phyloP scores from a whole-genome alignment of 2,329 filamentous ascomycete species.

The Xylaria hypoxylon region DNA sequence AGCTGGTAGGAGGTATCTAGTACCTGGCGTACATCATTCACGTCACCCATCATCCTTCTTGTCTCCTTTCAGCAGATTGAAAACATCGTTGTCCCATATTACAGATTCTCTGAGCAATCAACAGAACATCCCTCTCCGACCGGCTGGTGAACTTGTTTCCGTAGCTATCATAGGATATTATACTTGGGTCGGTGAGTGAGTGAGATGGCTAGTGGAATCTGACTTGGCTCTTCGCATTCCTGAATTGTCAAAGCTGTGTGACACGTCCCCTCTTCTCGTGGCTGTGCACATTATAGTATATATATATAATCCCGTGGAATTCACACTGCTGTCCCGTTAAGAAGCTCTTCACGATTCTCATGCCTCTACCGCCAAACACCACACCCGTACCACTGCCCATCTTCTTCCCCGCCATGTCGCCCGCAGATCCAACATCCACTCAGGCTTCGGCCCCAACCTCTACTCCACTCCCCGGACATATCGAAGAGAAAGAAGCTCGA shows the following conservation, averaged over 20 bases:
- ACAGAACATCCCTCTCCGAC: too few relatives aligned
- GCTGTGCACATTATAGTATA: neutral
- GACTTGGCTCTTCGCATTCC: neutral
- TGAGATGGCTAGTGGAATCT: neutral
- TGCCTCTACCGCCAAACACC: slow-evolving; percentile 50
- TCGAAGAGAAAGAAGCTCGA: slow-evolving; percentile 11
- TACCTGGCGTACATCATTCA: too few relatives aligned
- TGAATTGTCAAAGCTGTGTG: neutral
- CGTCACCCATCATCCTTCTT: too few relatives aligned
- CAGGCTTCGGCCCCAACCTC: slow-evolving; percentile 38
- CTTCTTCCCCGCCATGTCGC: slow-evolving; percentile 52
- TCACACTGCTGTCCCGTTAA: neutral
- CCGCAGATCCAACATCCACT: slow-evolving; percentile 25
- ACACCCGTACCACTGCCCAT: slow-evolving; percentile 51
- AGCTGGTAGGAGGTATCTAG: too few relatives aligned
- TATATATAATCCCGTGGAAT: neutral
- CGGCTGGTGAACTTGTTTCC: too few relatives aligned
- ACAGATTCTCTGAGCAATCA: too few relatives aligned
- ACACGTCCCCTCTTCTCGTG: neutral
- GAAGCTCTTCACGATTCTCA: slow-evolving; percentile 27
- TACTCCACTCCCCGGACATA: slow-evolving; percentile 18
- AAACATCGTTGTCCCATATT: too few relatives aligned
- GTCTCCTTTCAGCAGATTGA: too few relatives aligned
- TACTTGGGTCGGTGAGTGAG: too few relatives aligned
- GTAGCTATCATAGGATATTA: too few relatives aligned